Evolutionary conservation across 192 early-diverging fungal species (phyloP).

Genomic region (Coemansia sp.): DNA sequence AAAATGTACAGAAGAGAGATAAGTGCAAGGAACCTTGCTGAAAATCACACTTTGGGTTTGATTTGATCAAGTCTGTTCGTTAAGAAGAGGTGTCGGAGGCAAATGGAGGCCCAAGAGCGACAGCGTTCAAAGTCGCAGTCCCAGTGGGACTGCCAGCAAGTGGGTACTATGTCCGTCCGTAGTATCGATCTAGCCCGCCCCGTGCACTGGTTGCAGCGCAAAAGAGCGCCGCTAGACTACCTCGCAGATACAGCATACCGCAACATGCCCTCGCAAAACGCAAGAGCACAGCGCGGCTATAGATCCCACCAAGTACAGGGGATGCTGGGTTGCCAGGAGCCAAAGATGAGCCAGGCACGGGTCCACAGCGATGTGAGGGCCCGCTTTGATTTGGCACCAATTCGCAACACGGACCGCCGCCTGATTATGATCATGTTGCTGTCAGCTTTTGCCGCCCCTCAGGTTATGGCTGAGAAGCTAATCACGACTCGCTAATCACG

Average conservation of each 20-base stretch:
- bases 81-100: slow-evolving; percentile 27
- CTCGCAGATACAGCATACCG: slow-evolving; percentile 20
- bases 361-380: neutral
- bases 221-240: neutral
- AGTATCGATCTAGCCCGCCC: slow-evolving; percentile 19
- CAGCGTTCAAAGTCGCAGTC: slow-evolving; percentile 16
- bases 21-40: neutral
- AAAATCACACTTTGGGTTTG: neutral
- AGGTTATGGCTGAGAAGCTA: neutral
- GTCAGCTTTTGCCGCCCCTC: neutral
- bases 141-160: slow-evolving; percentile 11
- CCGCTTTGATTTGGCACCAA: neutral
- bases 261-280: slow-evolving; percentile 19
- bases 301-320: slow-evolving; percentile 18
- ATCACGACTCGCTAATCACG: slow-evolving; percentile 1
- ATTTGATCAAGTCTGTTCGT: neutral
- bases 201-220: neutral
- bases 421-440: neutral
- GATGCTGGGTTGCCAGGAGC: slow-evolving; percentile 20
- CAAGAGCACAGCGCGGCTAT: slow-evolving; percentile 13
- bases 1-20: neutral
- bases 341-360: neutral
- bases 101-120: slow-evolving; percentile 51
- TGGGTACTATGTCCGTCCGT: slow-evolving; percentile 53
- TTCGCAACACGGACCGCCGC: neutral